phyloP scores from a whole-genome alignment of 345 rosid species.

The Corchorus capsularis region DNA sequence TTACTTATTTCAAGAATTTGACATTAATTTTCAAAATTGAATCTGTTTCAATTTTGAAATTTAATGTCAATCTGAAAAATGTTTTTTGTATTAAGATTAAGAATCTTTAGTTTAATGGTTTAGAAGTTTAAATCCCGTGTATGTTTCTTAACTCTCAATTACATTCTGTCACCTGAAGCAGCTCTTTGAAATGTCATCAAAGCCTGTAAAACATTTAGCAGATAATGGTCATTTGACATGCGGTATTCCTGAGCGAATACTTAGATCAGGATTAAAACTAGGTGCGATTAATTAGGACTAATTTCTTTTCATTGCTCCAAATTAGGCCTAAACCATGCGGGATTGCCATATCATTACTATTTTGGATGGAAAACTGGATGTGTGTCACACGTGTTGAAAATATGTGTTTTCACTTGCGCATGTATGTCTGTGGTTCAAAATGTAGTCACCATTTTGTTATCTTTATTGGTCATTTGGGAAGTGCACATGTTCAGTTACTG shows the following conservation, averaged over 20 bases:
- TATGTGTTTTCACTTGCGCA: too few species aligned
- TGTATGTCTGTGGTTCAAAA: neutral
- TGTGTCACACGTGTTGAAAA: too few species aligned
- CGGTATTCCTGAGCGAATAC: too few species aligned
- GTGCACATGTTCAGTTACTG: neutral
- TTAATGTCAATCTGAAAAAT: too few species aligned
- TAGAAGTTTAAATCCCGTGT: neutral
- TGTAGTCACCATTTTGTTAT: neutral
- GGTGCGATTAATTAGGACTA: too few species aligned
- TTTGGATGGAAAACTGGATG: too few species aligned
- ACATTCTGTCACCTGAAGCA: neutral
- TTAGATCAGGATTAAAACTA: too few species aligned
- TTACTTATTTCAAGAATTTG: neutral
- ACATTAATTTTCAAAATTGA: neutral
- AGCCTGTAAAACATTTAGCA: neutral
- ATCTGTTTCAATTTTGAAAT: too few species aligned
- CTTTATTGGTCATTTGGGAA: neutral
- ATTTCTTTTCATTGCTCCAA: too few species aligned
- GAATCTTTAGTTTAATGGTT: neutral
- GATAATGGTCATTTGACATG: conserved; percentile 1
- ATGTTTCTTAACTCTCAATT: neutral
- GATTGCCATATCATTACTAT: too few species aligned
- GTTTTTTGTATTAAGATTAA: neutral
- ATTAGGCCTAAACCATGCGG: too few species aligned
- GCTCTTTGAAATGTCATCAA: neutral